Conservation (phyloP, 208 protist species). For the Crithidia thermophila region DNA sequence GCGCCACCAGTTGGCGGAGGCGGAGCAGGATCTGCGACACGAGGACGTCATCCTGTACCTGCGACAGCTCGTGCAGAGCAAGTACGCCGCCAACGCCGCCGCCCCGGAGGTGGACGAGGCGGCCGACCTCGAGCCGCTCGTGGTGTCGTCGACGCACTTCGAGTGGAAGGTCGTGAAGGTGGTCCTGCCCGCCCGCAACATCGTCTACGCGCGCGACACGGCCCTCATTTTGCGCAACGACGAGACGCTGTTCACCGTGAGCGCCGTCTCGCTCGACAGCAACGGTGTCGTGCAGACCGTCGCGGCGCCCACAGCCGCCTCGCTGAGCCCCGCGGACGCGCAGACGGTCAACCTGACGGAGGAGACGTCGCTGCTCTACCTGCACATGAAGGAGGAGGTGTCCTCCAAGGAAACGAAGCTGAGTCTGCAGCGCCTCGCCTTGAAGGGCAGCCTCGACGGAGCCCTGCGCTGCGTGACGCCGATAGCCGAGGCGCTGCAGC, state of each 20-base stretch:
- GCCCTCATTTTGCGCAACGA: constrained; percentile 36
- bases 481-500: constrained; percentile 32
- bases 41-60: constrained; percentile 76
- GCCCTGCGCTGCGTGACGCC: constrained; percentile 27
- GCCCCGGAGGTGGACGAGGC: neutral
- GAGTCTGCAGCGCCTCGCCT: constrained; percentile 18
- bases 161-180: constrained; percentile 46
- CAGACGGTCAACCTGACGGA: constrained; percentile 1
- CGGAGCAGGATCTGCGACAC: constrained; percentile 74
- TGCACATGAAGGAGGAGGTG: constrained; percentile 19
- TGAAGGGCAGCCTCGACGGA: constrained; percentile 26
- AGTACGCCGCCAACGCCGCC: constrained; percentile 32
- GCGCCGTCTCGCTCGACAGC: constrained; percentile 31
- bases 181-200: constrained; percentile 39
- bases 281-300: constrained; percentile 29
- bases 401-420: constrained; percentile 11
- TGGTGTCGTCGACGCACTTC: constrained; percentile 49
- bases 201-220: constrained; percentile 23
- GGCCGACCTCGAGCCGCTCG: constrained; percentile 7
- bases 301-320: neutral
- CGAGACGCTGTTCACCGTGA: constrained; percentile 35
- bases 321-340: constrained; percentile 21
- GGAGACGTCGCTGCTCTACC: constrained; percentile 25
- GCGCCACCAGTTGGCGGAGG: constrained; percentile 55
- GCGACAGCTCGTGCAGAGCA: constrained; percentile 45